Percentiles rank a stretch among this genome's conserved stretches.
Conservation (phyloP, 768 basidiomycete genomes). For the Plicaturopsis crispa region DNA sequence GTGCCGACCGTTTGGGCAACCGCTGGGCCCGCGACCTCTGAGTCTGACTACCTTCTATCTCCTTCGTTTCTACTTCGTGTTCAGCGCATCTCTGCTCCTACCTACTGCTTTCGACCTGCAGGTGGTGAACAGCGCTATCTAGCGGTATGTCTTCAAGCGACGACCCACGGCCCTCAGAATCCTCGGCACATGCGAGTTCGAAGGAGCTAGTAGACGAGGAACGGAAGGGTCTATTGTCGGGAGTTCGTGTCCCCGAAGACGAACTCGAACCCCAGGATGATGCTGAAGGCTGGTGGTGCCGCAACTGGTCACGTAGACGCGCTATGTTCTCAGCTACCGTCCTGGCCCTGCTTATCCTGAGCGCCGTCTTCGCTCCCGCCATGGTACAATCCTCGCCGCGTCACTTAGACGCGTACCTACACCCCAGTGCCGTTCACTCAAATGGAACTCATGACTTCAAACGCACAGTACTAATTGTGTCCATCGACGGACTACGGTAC, state of each 20-base stretch:
- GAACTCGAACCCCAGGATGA: constrained; percentile 14
- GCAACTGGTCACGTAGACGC: constrained; percentile 32
- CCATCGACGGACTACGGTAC: constrained; percentile 80
- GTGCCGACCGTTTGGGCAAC: too few relatives aligned
- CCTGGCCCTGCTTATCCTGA: constrained; percentile 35
- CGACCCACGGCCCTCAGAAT: too few relatives aligned
- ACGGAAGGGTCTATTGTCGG: constrained; percentile 30
- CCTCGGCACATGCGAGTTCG: too few relatives aligned
- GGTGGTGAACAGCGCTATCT: too few relatives aligned
- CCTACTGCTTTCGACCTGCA: too few relatives aligned
- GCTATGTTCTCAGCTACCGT: constrained; percentile 28
- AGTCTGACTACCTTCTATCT: too few relatives aligned
- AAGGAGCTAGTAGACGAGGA: too few relatives aligned
- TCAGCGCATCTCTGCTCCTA: too few relatives aligned
- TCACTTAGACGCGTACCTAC: constrained; percentile 17
- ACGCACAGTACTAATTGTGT: constrained; percentile 76
- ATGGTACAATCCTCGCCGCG: constrained; percentile 21
- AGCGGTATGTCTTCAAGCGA: too few relatives aligned
- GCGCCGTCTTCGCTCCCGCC: constrained; percentile 32
- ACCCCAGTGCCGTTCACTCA: constrained; percentile 39
- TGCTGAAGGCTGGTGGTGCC: constrained; percentile 12
- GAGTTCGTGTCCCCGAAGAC: constrained; percentile 10
- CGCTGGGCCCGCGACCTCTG: too few relatives aligned
- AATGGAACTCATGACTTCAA: constrained; percentile 84
- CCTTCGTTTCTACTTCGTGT: too few relatives aligned